Evolutionary conservation across 2,329 filamentous ascomycete genomes (phyloP).

Genomic region (Rhexocercosporidium sp.): DNA sequence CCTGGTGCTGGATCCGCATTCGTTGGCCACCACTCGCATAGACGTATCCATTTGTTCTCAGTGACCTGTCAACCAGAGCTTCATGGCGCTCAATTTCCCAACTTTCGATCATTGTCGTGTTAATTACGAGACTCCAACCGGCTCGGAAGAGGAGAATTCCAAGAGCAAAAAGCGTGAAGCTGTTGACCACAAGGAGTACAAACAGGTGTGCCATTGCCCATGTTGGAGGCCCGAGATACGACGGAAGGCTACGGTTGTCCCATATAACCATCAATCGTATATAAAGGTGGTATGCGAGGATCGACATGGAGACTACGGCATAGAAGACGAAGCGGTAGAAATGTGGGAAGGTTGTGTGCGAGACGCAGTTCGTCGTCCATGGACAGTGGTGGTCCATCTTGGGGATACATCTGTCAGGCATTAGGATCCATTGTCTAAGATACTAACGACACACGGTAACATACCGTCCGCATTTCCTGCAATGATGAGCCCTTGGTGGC

Average conservation of each 20-base stretch:
- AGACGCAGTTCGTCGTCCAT: constrained; percentile 85
- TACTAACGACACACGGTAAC: constrained; percentile 7
- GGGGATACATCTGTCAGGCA: constrained; percentile 64
- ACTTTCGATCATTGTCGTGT: constrained; percentile 80
- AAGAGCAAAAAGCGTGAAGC: constrained; percentile 65
- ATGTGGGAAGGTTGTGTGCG: constrained; percentile 80
- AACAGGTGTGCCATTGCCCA: constrained; percentile 65
- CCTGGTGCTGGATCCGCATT: constrained; percentile 64
- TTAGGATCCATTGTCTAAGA: constrained; percentile 11
- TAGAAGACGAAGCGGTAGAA: constrained; percentile 80
- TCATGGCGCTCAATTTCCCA: constrained; percentile 75
- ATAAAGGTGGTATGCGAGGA: constrained; percentile 65
- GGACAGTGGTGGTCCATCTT: constrained; percentile 90
- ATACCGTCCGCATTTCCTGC: constrained; percentile 71
- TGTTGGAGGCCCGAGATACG: constrained; percentile 73
- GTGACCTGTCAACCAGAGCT: constrained; percentile 55
- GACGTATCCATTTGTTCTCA: constrained; percentile 46
- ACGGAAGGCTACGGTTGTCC: constrained; percentile 68
- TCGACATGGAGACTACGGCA: constrained; percentile 64
- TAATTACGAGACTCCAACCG: constrained; percentile 64
- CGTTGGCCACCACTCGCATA: constrained; percentile 53
- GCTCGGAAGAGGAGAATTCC: constrained; percentile 69
- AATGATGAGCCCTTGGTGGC: constrained; percentile 81
- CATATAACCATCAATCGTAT: constrained; percentile 65
- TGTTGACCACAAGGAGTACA: constrained; percentile 61